Evolutionary conservation across 1,284 basidiomycete genomes (phyloP), one percentile per base, ranked within the genome.

Genomic region (Irpex sp.): DNA sequence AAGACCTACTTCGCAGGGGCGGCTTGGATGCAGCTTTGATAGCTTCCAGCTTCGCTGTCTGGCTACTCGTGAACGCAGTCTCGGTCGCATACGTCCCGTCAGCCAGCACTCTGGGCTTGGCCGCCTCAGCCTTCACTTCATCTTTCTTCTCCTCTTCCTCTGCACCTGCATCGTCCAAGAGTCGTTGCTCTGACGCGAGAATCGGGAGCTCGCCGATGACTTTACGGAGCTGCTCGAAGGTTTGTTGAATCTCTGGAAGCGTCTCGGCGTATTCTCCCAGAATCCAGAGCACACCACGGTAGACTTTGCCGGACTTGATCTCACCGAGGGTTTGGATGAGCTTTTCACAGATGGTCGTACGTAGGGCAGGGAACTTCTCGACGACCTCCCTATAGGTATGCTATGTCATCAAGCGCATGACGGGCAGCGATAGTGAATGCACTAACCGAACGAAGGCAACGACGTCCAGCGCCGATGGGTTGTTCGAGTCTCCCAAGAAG

Each of bases 51-150:
- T 83, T 82, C 7, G 87, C 88, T 51, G 81, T 77, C 51, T 84
- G 80, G 21, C 86, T 81, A 56, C 87, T 87, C 28, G 88, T 88
- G 76, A 90, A 98, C 10, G 93, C 93, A 0, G 94, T 94, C 78
- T 99, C 97, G 4, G 96, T 98, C 0, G 96, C 96, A 73, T 99
- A 99, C 2, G 96, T 99, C 14, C 97, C 97, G 71, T 99, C 97
- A 19, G 95, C 95, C 49, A 98, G 80, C 1, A 99, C 92, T 68
- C 78, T 84, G 10, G 88, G 87, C 66, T 78, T 81, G 28, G 74
- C 71, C 59, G 75, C 76, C 61, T 75, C 76, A 59, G 73, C 77
- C 68, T 78, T 77, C 61, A 73, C 75, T 19, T 78, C 76, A 9
- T 75, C 77, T 58, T 74, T 77, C 62, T 79, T 76, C 60, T 75